These are phyloP conservation scores for Takakia lepidozioides DNA, from an alignment of 225 moss, liverwort and hornwort genomes.

Conservation along the genomic window DNA sequence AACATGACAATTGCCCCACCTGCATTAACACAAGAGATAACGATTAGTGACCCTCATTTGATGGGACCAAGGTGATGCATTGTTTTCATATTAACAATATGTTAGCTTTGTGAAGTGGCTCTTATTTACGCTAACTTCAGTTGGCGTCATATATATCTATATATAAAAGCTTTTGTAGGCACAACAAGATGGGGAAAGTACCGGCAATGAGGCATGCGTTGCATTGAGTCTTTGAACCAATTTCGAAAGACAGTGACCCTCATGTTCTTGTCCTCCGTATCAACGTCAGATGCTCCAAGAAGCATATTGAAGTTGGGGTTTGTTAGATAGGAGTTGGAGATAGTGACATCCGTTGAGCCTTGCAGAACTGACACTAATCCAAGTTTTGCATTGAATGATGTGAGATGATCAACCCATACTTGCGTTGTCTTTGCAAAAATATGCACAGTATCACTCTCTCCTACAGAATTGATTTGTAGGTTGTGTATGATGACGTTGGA, in stretches of 20 bases:
- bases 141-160: too few species aligned
- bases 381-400: slow-evolving; percentile 68
- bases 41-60: too few species aligned
- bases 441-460: slow-evolving; percentile 82
- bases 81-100: too few species aligned
- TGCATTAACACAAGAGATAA: slow-evolving; percentile 2
- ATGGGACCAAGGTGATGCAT: too few species aligned
- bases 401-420: slow-evolving; percentile 85
- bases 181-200: slow-evolving; percentile 3
- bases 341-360: slow-evolving; percentile 86
- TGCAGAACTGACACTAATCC: slow-evolving; percentile 73
- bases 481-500: slow-evolving; percentile 77
- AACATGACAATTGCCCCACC: slow-evolving; percentile 93
- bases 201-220: slow-evolving; percentile 99
- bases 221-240: slow-evolving; percentile 92
- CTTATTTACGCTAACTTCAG: too few species aligned
- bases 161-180: background rate
- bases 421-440: slow-evolving; percentile 48
- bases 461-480: slow-evolving; percentile 51
- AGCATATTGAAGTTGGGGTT: slow-evolving; percentile 94
- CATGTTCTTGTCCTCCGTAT: slow-evolving; percentile 62
- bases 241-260: slow-evolving; percentile 68
- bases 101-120: too few species aligned
- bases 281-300: slow-evolving; percentile 76
- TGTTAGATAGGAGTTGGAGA: slow-evolving; percentile 68